These are phyloP conservation scores for Solanum chaucha DNA, from an alignment of 257 asterid genomes.

Conservation along the genomic window DNA sequence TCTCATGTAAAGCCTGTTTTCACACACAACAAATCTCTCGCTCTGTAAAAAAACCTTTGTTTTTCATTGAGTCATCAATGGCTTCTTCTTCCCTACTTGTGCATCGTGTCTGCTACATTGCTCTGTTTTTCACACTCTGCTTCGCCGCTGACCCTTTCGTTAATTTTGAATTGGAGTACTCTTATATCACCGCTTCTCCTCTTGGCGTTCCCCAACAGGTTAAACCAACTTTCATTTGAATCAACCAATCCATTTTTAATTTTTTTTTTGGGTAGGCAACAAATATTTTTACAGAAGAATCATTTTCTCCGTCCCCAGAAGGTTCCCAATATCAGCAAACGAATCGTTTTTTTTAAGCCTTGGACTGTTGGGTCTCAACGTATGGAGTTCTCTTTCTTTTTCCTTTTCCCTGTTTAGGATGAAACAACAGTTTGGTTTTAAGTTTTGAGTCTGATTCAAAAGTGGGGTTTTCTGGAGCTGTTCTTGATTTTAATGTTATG, in stretches of 20 bases:
- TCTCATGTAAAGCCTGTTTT: neutral
- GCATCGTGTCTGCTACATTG: slow-evolving; percentile 15
- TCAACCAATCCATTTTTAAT: neutral
- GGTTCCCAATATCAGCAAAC: neutral
- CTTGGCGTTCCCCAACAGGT: slow-evolving; percentile 98
- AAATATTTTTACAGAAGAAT: neutral
- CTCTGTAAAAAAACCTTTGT: neutral
- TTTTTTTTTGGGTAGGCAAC: neutral
- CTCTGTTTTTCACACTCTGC: slow-evolving; percentile 26
- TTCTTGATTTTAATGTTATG: neutral
- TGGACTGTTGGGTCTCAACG: neutral
- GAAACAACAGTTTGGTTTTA: neutral
- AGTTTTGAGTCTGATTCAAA: neutral
- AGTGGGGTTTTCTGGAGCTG: neutral
- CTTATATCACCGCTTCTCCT: slow-evolving; percentile 78
- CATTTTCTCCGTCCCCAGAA: neutral
- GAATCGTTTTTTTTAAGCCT: neutral
- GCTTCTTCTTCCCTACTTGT: neutral
- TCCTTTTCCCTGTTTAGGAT: neutral
- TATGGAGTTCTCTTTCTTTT: neutral
- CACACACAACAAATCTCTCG: neutral
- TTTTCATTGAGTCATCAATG: neutral
- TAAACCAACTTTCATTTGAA: neutral
- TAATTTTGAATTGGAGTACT: slow-evolving; percentile 45
- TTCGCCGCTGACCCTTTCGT: slow-evolving; percentile 63